Percentiles rank a stretch among this genome's conserved stretches.
phyloP scores from a whole-genome alignment of 768 basidiomycete genomes.

The Tricholoma bakamatsutake region DNA sequence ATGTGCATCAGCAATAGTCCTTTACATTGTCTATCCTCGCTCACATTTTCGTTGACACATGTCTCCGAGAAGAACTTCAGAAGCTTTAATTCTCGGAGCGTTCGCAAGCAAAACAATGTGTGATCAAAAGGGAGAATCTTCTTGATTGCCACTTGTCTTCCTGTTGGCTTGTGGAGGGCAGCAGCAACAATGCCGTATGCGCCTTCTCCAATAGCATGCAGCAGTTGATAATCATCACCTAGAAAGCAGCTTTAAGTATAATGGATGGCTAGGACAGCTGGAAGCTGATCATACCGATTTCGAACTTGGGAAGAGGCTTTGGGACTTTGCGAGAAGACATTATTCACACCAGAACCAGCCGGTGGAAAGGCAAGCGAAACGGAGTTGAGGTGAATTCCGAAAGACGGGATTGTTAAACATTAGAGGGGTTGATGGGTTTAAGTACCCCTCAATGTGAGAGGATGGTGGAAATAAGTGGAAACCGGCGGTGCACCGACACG shows the following conservation, averaged over 20 bases:
- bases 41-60: conserved; percentile 77
- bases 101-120: conserved; percentile 84
- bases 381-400: conserved; percentile 22
- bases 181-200: conserved; percentile 90
- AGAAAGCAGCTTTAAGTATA: not conserved
- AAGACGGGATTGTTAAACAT: conserved; percentile 20
- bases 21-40: conserved; percentile 9
- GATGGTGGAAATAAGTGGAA: conserved; percentile 9
- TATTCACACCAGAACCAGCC: conserved; percentile 44
- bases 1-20: conserved; percentile 1
- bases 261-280: not conserved
- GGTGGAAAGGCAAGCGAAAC: conserved; percentile 27
- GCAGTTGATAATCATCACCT: conserved; percentile 71
- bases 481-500: conserved; percentile 7
- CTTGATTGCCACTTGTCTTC: conserved; percentile 90
- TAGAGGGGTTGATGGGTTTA: conserved; percentile 12
- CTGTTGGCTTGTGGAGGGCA: conserved; percentile 76
- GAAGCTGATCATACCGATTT: conserved; percentile 44
- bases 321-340: conserved; percentile 54
- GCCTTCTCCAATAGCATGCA: conserved; percentile 76
- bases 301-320: conserved; percentile 70
- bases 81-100: conserved; percentile 87
- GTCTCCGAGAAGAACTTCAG: conserved; percentile 79
- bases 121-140: conserved; percentile 95
- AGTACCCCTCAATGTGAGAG: conserved; percentile 12